Conservation (phyloP, 768 basidiomycete genomes). For the Leccinum uliginosum region DNA sequence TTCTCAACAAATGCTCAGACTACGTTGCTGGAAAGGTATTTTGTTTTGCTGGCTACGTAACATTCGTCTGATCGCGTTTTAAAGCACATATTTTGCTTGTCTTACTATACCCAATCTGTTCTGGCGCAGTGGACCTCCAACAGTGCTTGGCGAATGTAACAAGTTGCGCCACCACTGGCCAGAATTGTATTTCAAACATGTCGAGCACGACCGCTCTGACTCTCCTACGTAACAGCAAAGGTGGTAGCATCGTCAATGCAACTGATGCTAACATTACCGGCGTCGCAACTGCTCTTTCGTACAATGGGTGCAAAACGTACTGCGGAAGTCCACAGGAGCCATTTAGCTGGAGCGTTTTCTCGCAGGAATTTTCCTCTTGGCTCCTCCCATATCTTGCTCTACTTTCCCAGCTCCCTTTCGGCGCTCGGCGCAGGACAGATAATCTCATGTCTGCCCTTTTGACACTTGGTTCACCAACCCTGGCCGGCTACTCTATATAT, state of each 20-base stretch:
- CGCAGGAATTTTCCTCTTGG: constrained; percentile 41
- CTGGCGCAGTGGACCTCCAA: constrained; percentile 5
- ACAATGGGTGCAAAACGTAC: not conserved
- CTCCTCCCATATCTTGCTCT: constrained; percentile 47
- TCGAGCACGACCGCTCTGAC: constrained; percentile 10
- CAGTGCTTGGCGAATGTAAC: constrained; percentile 12
- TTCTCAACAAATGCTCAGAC: not conserved
- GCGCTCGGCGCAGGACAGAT: constrained; percentile 35
- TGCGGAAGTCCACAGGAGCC: constrained; percentile 13
- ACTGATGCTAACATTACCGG: not conserved
- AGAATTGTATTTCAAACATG: constrained; percentile 2
- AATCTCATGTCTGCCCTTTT: constrained; percentile 41
- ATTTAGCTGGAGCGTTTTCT: constrained; percentile 22
- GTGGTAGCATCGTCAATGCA: not conserved
- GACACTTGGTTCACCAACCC: constrained; percentile 40
- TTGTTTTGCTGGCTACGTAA: not conserved
- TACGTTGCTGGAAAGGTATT: constrained; percentile 4
- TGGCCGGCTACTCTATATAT: constrained; percentile 43
- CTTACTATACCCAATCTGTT: not conserved
- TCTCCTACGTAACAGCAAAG: constrained; percentile 10
- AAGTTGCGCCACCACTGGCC: not conserved
- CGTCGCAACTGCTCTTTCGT: constrained; percentile 9
- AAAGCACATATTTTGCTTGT: not conserved
- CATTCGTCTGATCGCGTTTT: not conserved
- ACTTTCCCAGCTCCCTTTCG: constrained; percentile 48